A percentile compares a stretch with the other conserved stretches of the same genome.
These are phyloP conservation scores for Umbelopsis ramanniana DNA, from an alignment of 192 early-diverging fungal species.

Conservation along the genomic window DNA sequence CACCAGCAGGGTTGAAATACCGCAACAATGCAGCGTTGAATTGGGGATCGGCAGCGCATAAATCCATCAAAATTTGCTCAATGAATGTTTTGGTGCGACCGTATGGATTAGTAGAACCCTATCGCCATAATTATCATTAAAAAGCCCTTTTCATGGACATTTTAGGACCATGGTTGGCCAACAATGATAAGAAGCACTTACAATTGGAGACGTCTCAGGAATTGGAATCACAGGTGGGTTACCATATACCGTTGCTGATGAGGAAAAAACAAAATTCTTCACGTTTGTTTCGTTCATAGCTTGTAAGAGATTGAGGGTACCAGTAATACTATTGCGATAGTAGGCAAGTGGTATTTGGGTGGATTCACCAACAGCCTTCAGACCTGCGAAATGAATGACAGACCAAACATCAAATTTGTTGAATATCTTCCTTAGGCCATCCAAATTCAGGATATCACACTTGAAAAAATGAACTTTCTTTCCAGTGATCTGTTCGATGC, in stretches of 20 bases:
- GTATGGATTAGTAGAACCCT: slow-evolving; percentile 85
- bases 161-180: neutral
- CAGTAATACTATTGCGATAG: slow-evolving; percentile 92
- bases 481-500: slow-evolving; percentile 67
- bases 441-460: slow-evolving; percentile 80
- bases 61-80: slow-evolving; percentile 81
- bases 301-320: slow-evolving; percentile 83
- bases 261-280: slow-evolving; percentile 92
- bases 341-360: slow-evolving; percentile 81
- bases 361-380: slow-evolving; percentile 87
- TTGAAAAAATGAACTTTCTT: slow-evolving; percentile 67
- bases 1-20: slow-evolving; percentile 99
- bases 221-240: slow-evolving; percentile 58
- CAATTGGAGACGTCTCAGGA: slow-evolving; percentile 64
- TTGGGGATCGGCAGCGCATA: slow-evolving; percentile 57
- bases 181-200: slow-evolving; percentile 15
- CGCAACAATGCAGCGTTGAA: slow-evolving; percentile 75
- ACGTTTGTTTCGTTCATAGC: slow-evolving; percentile 78
- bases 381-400: slow-evolving; percentile 86
- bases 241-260: slow-evolving; percentile 91
- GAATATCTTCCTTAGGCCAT: slow-evolving; percentile 74
- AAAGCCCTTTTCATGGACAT: no score
- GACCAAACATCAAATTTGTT: slow-evolving; percentile 50
- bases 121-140: slow-evolving; percentile 6
- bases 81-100: slow-evolving; percentile 92